These are phyloP conservation scores for Holtermannia corniformis DNA, from an alignment of 768 basidiomycete genomes.

Conservation along the genomic window DNA sequence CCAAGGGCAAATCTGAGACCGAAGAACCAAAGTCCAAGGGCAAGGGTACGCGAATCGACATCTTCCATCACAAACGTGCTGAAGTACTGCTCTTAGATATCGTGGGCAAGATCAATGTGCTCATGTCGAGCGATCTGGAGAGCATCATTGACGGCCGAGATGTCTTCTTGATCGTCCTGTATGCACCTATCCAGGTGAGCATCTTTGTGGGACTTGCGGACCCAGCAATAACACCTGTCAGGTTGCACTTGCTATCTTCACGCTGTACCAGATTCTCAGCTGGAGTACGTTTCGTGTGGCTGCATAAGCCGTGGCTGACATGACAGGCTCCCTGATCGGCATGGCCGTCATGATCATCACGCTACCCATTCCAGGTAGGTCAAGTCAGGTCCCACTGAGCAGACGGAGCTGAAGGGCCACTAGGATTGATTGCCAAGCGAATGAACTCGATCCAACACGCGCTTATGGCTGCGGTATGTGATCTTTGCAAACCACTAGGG, in stretches of 20 bases:
- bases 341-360: conserved; percentile 49
- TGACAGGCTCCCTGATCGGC: conserved; percentile 51
- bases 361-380: conserved; percentile 51
- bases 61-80: neutral
- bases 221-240: neutral
- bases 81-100: conserved; percentile 44
- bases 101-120: conserved; percentile 66
- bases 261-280: conserved; percentile 48
- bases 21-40: conserved; percentile 15
- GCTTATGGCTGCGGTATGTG: conserved; percentile 48
- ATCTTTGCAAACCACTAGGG: neutral
- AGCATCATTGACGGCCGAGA: conserved; percentile 44
- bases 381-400: conserved; percentile 8
- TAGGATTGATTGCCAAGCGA: conserved; percentile 45
- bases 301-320: neutral
- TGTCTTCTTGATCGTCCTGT: conserved; percentile 41
- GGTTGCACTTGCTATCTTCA: conserved; percentile 42
- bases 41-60: conserved; percentile 17
- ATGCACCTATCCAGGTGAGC: conserved; percentile 43
- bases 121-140: conserved; percentile 58
- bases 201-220: neutral
- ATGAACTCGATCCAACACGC: conserved; percentile 48
- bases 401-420: neutral
- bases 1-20: conserved; percentile 34
- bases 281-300: conserved; percentile 44